Base-by-base conservation (phyloP, 1,284 basidiomycete genomes). In the Ceratobasidium theobromae region DNA sequence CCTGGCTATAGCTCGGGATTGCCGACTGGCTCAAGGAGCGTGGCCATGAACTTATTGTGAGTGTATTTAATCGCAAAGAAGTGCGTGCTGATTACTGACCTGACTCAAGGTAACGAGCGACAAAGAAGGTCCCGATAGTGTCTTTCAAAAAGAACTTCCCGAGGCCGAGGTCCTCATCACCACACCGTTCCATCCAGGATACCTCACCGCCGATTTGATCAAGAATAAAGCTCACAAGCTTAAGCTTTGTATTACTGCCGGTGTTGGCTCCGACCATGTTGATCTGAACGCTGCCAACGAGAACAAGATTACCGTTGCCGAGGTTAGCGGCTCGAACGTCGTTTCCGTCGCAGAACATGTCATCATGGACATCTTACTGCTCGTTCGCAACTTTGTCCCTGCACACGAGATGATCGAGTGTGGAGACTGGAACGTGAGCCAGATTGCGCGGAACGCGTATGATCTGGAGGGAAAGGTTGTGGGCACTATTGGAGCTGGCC, bases 271-370 rank as follows among this genome's bases (percentile, higher is more conserved):
- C 33, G 95, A 96, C 79, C 92, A 94, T 78, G 86, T 97, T 73
- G 93, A 97, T 76, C 83, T 97, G 65, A 88, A 95, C 74, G 90
- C 90, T 25, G 91, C 92, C 53, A 93, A 93, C 74, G 84, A 92
- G 76, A 82, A 84, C 72, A 83, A 84, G 70, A 87, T 97, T 73
- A 88, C 93, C 73, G 95, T 95, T 41, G 80, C 89, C 68, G 90
- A 85, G 78, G 88, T 91, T 30, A 86, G 90, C 27, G 90, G 91
- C 33, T 89, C 87, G 38, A 94, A 95, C 74, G 90, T 95, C 72
- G 87, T 91, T 53, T 93, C 91, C n/a, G 93, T 95, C 58, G 93
- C 93, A 46, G 93, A 95, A 78, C 91, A 95, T 76, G 93, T 93
- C 66, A 76, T 96, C 67, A 89, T 89, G 86, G 82, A 82, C 72